Conservation (phyloP, 2,329 filamentous ascomycete species). For the Nectriaceae sp. region DNA sequence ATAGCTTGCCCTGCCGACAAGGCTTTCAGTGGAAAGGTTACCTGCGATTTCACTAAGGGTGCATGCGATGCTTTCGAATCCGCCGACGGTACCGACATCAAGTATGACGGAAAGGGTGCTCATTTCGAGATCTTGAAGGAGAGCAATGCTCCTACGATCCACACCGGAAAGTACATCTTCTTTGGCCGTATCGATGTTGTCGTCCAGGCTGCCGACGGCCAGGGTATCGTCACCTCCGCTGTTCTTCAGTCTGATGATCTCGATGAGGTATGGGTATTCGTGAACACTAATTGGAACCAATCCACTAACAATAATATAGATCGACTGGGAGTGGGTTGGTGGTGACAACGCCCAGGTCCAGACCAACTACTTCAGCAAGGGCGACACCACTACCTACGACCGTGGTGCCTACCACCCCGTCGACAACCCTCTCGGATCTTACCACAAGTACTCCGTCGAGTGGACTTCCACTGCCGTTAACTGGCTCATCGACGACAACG, state of each 20-base stretch:
- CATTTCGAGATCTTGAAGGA: slow-evolving; percentile 68
- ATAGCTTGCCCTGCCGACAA: slow-evolving; percentile 72
- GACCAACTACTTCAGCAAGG: slow-evolving; percentile 83
- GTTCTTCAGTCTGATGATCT: slow-evolving; percentile 89
- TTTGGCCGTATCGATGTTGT: slow-evolving; percentile 84
- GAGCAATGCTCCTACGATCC: slow-evolving; percentile 71
- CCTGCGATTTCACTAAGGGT: slow-evolving; percentile 78
- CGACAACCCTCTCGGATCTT: slow-evolving; percentile 52
- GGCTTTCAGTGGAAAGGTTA: slow-evolving; percentile 65
- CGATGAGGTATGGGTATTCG: slow-evolving; percentile 49
- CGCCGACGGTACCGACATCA: slow-evolving; percentile 49
- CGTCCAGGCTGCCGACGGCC: slow-evolving; percentile 76
- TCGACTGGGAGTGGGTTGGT: slow-evolving; percentile 96
- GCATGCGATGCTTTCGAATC: slow-evolving; percentile 56
- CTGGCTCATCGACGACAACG: slow-evolving; percentile 65
- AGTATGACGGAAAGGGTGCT: slow-evolving; percentile 52
- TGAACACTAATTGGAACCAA: not conserved
- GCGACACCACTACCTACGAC: slow-evolving; percentile 69
- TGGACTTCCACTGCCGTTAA: slow-evolving; percentile 66
- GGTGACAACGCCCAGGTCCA: slow-evolving; percentile 74
- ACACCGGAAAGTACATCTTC: slow-evolving; percentile 88
- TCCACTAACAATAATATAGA: slow-evolving; percentile 48
- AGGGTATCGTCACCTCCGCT: slow-evolving; percentile 85
- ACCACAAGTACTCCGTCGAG: slow-evolving; percentile 68
- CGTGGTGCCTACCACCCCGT: slow-evolving; percentile 66